These are phyloP conservation scores for Penicillium psychrosexuale DNA, from an alignment of 2,329 filamentous ascomycete genomes.

Conservation along the genomic window DNA sequence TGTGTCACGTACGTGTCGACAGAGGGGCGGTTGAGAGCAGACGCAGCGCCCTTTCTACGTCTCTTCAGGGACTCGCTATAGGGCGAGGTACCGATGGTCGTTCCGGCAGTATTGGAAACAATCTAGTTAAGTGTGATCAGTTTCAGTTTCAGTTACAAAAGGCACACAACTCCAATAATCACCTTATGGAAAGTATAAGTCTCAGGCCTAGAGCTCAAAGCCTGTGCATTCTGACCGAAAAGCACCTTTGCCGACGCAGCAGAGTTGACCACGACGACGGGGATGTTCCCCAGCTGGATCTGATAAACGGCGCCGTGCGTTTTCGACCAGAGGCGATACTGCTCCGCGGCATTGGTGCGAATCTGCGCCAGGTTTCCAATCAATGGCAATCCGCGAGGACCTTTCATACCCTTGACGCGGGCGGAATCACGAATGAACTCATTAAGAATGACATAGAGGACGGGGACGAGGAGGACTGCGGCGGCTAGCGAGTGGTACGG, in stretches of 20 bases:
- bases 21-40: conserved; percentile 63
- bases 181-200: conserved; percentile 61
- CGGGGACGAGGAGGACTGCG: conserved; percentile 27
- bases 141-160: neutral
- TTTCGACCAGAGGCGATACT: conserved; percentile 55
- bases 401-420: conserved; percentile 48
- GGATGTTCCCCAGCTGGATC: conserved; percentile 57
- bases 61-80: conserved; percentile 64
- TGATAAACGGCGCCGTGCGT: conserved; percentile 54
- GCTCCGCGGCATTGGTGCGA: conserved; percentile 54
- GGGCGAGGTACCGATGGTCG: conserved; percentile 65
- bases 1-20: conserved; percentile 62
- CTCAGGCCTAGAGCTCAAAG: conserved; percentile 55
- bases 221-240: conserved; percentile 54
- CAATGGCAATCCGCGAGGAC: conserved; percentile 52
- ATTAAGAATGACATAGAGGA: conserved; percentile 50
- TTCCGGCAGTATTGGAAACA: conserved; percentile 62
- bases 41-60: conserved; percentile 62
- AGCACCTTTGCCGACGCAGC: conserved; percentile 51
- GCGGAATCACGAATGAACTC: conserved; percentile 48
- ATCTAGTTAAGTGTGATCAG: conserved; percentile 41
- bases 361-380: conserved; percentile 58
- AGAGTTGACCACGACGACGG: conserved; percentile 56
- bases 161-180: conserved; percentile 6
- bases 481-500: conserved; percentile 24